Base-by-base conservation (phyloP, 2,329 filamentous ascomycete genomes). In the Aureobasidium sp. region DNA sequence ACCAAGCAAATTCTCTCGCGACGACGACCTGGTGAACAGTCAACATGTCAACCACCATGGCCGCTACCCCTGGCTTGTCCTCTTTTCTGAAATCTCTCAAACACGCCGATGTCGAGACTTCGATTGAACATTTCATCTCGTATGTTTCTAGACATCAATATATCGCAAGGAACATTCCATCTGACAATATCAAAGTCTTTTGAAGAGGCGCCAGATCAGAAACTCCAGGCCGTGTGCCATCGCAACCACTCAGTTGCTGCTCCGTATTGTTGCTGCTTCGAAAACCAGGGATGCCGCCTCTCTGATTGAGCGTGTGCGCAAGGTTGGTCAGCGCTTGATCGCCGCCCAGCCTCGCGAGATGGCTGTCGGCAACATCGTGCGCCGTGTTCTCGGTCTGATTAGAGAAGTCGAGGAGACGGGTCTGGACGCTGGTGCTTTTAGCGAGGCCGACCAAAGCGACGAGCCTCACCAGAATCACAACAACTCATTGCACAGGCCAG, bases 331-430 rank as follows among this genome's bases (percentile, higher is more conserved):
- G 68, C 84, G 86, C 61, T 81, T 99, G 47, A 87, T 89, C 39
- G 84, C 88, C 61, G 92, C 94, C 8, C 91, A 96, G 70, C 93
- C 93, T 17, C 85, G 88, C 64, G 94, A 97, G 77, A 87, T 96
- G 68, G 90, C 91, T 5, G 91, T 97, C 48, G 93, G 91, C 58
- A 99, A 99, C 71, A 92, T 99, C 68, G 90, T 97, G 51, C 86
- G 92, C 64, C 87, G 94, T 65, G 89, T 97, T 2, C 79, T 99
- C 41, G 90, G 91, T 47, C 82, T 99, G 66, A 94, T 99, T 66
- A 86, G 94, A 57, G 92, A 97, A 71, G 92, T 97, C 70, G 89
- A 90, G 42, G 87, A 90, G 68, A 90, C 95, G 69, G 88, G 91
- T 68, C 80, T 87, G 63, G 89, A 89, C 64, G 86, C 77, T 68